phyloP scores from a whole-genome alignment of 495 filamentous ascomycete species.

The Lentithecium fluviatile region DNA sequence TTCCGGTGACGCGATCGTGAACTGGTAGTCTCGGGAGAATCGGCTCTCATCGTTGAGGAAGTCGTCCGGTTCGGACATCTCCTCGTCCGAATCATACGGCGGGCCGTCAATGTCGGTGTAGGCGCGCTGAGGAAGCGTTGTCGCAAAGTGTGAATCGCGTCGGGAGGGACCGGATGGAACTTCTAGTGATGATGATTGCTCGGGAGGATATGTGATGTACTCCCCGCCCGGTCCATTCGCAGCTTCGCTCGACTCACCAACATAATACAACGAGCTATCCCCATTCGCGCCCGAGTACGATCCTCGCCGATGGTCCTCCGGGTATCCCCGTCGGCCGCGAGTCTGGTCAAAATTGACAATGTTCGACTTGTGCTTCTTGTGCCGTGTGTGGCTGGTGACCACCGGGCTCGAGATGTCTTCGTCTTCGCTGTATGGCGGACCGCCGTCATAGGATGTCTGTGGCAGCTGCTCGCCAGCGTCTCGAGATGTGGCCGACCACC shows the following conservation, averaged over 20 bases:
- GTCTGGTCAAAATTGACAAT: conserved; percentile 48
- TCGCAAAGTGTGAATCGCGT: conserved; percentile 50
- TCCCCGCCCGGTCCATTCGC: conserved; percentile 75
- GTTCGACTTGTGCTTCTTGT: conserved; percentile 81
- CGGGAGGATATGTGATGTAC: conserved; percentile 71
- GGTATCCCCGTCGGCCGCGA: conserved; percentile 46
- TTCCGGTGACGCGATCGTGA: conserved; percentile 91
- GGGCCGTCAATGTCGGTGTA: conserved; percentile 51
- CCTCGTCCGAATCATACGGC: conserved; percentile 42
- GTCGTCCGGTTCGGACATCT: conserved; percentile 48
- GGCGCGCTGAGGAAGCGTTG: conserved; percentile 52
- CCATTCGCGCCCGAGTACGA: conserved; percentile 65
- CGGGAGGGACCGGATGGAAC: conserved; percentile 44
- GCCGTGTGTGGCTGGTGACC: conserved; percentile 62
- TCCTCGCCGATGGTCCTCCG: conserved; percentile 51
- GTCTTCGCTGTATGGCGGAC: conserved; percentile 96
- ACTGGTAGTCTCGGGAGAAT: conserved; percentile 87
- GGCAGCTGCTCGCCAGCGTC: conserved; percentile 63
- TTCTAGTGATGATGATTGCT: conserved; percentile 50
- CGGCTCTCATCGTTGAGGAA: conserved; percentile 59
- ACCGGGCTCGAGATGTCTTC: conserved; percentile 93
- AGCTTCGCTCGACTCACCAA: conserved; percentile 63
- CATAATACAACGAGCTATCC: conserved; percentile 77
- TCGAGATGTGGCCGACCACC: conserved; percentile 55
- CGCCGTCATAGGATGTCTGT: conserved; percentile 83